Base-by-base conservation (phyloP, 2,329 filamentous ascomycete genomes). In the Arthrobotrys megalospora region DNA sequence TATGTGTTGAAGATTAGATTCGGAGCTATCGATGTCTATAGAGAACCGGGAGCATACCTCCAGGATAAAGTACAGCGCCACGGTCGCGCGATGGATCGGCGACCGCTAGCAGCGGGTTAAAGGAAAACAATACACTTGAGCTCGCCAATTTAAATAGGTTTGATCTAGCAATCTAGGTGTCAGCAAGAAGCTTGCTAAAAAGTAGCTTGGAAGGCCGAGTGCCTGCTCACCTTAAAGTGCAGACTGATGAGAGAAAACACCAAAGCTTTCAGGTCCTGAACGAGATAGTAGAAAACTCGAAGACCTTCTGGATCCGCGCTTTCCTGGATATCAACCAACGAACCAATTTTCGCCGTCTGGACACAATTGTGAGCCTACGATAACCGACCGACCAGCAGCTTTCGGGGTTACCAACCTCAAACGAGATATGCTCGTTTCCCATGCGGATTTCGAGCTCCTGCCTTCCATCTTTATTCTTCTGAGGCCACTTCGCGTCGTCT, bases 391-490 rank as follows among this genome's bases (percentile, higher is more conserved):
- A 36, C 43, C 10, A 58, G 19, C 21, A 12, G 34, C 19, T 55
- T 52, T 6, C 21, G 32, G n/a, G 12, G n/a, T 16, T 21, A 32
- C 87, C 79, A 85, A 94, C 94, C 91, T 99, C 96, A 81, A 99
- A 99, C 0, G 94, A 96, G 81, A 99, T 98, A 84, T 98, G 95
- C 80, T 99, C 96, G 82, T 92, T 96, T 48, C 95, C 96, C 70
- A 99, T 84, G 60, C 94, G 89, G 76, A 99, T 97, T 85, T 99
- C 96, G 58, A 99, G 88, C 86, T 99, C 96, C 84, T 99, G 96
- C 80, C 95, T 90, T 41, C 96, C 96, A 82, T 99, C 96, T 86
- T 98, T 98, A 87, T 99, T 99, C 89, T 98, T 99, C 85, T 96
- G 93, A 0, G 96, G 96, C 96, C 96, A 99, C 84, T 97, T 97